Base-by-base conservation (phyloP, 2,329 filamentous ascomycete genomes). In the Pyrenophora seminiperda region DNA sequence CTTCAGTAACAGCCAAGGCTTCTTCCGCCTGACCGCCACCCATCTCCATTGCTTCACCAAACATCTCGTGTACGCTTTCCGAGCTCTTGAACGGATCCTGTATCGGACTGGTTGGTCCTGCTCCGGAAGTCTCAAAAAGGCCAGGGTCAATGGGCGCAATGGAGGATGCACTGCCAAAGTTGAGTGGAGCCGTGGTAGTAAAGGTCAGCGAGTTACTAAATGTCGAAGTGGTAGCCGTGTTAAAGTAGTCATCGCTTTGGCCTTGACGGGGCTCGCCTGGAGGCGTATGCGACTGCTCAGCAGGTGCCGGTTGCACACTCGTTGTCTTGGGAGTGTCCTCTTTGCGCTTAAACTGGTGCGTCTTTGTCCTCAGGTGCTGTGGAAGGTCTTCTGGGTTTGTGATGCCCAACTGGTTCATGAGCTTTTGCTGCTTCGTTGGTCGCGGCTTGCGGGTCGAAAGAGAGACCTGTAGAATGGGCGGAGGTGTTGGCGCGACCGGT, bases 351-450 rank as follows among this genome's bases (percentile, higher is more conserved):
- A 70, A 63, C n/a, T 63, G 63, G 13, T 71, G 70, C 2, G 58
- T 63, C 45, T 96, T 96, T 3, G 89, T 85, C 57, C 90, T 87
- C 54, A 92, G 83, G 59, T 89, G 85, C 54, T 91, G 86, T 0
- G 94, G 94, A 4, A 99, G 80, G 60, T 97, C 90, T 45, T 97
- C 93, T 0, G 91, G 90, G 60, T 95, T 91, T 3, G 92, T 87
- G 10, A 97, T 90, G 2, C 91, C 92, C 54, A 94, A 85, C 63
- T 94, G 88, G 1, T 86, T 86, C 79, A 99, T 88, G 65, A 97
- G 83, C 77, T 97, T 97, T 73, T 97, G 93, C 59, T 97, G 84
- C 75, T 99, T 99, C 0, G 94, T 99, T 7, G 94, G 94, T 7
- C 94, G 86, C 32, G 94, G 94, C 74, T 99, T 99, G 50, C 94